phyloP scores from a whole-genome alignment of 129 eudicot genomes.

The Pittosporum tobira region DNA sequence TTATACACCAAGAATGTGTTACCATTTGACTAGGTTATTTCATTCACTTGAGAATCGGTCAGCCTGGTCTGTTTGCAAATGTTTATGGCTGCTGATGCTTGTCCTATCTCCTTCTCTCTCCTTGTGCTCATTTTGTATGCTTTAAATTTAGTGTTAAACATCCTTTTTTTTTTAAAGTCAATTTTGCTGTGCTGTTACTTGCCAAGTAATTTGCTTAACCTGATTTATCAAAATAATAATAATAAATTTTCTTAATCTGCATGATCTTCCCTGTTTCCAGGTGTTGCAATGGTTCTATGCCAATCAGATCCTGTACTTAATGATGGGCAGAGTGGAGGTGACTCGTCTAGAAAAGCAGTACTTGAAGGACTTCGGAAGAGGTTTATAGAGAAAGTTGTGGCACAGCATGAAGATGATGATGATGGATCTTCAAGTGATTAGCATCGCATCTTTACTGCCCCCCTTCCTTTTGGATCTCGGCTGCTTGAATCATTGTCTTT shows the following conservation, averaged over 20 bases:
- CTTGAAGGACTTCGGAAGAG: slow-evolving; percentile 72
- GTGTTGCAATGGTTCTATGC: slow-evolving; percentile 77
- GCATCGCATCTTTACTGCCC: background rate
- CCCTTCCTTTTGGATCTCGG: too few relatives aligned
- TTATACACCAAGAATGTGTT: background rate
- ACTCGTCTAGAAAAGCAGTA: slow-evolving; percentile 58
- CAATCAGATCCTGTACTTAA: slow-evolving; percentile 83
- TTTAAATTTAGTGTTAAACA: background rate
- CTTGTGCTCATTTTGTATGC: too few relatives aligned
- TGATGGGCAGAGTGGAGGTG: slow-evolving; percentile 69
- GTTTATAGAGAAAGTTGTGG: slow-evolving; percentile 72
- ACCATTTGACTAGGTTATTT: background rate
- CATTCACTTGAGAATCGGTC: background rate
- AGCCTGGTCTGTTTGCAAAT: background rate
- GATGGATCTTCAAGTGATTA: slow-evolving; percentile 85
- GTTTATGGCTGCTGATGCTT: background rate
- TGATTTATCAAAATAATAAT: too few relatives aligned
- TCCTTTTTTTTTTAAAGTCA: background rate
- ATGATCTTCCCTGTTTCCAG: slow-evolving; percentile 18
- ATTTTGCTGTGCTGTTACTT: background rate
- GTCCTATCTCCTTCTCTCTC: too few relatives aligned
- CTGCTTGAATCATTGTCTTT: too few relatives aligned
- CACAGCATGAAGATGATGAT: slow-evolving; percentile 64
- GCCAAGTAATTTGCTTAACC: background rate
- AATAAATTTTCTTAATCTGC: background rate